Evolutionary conservation across 257 asterid species (phyloP), one percentile per base, ranked within the genome.

Genomic region (Lycium ferocissimum): DNA sequence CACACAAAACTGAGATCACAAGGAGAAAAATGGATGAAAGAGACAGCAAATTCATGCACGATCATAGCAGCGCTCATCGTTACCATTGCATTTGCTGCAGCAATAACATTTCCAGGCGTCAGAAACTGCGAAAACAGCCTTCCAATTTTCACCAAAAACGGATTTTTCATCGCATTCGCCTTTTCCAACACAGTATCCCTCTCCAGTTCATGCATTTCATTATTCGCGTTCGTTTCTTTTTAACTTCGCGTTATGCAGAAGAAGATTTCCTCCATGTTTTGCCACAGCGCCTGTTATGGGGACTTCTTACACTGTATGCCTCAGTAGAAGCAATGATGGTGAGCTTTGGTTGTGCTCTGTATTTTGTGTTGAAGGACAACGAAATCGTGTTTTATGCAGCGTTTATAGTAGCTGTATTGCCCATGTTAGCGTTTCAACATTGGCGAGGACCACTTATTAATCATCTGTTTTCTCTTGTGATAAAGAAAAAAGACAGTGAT

Each of bases 11-110:
- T 91, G n/a, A 66, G 62, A 26, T 80, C 54, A 76, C 84, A 86
- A 22, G 93, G 91, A 67, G 89, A 91, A 65, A 65, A 84, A 85
- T 88, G 90, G 91, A 89, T 89, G 92, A 89, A 88, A 85, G 88
- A 85, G 84, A 85, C 84, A 0, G 92, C 88, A 83, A 85, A 70
- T 79, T 87, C 89, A 62, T 88, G 93, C 58, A 83, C 91, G 0
- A 85, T 89, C 15, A 82, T 84, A 10, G 90, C 90, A 73, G 85
- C 91, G 6, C 90, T 89, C 47, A 87, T 89, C 5, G 87, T 91
- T 2, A 89, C 89, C 4, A 37, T 91, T 20, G 88, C 88, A 43
- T 91, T 89, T 72, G 90, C 84, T 9, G 92, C 92, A 71, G 69
- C 93, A 56, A 91, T 89, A 54, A 86, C 89, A 56, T 92, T 88